Evolutionary conservation across 208 protist genomes (phyloP), one percentile per base, ranked within the genome.

Genomic region (Naegleria lovaniensis): DNA sequence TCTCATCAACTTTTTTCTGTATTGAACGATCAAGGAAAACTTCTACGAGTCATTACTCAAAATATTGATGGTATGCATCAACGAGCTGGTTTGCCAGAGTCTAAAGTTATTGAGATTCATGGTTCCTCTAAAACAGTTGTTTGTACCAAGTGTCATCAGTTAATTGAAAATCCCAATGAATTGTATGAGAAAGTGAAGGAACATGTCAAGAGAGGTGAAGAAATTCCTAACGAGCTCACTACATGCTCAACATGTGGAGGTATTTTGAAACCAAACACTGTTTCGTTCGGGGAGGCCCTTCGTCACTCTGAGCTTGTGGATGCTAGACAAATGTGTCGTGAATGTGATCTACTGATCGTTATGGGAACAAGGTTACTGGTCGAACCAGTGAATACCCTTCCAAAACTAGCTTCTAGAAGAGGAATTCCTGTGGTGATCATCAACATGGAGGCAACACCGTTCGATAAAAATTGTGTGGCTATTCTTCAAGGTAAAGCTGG

Each of bases 41-140:
- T 92, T 19, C 25, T 38, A 25, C 83, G 91, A 41, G 90, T 95
- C 0, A 92, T 93, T 39, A 95, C 94, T 89, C 94, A 95, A 91
- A 95, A 95, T 90, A 93, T 95, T 33, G 94, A 95, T 90, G 91
- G 90, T 40, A 90, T 95, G 41, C 93, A 95, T 85, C 94, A 94
- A 88, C 90, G 88, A 36, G 93, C 94, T 4, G 94, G 94, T 16
- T 90, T 83, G 0, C 90, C 89, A 5, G 84, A 85, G 5, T 3
- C 9, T 4, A 87, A 87, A 87, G 93, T 95, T 13, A 89, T 91
- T 41, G 94, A 95, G 85, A 85, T 95, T 40, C 94, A 95, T 91
- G 94, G 94, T 43, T 93, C 40, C 55, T 89, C 48, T 5, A 22
- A 29, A 84, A 0, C 67, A 15, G 58, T 90, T 40, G 67, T 91